Evolutionary conservation across 441 rosid species (phyloP), one percentile per base, ranked within the genome.

Genomic region (Euphorbia schlechtendalii): DNA sequence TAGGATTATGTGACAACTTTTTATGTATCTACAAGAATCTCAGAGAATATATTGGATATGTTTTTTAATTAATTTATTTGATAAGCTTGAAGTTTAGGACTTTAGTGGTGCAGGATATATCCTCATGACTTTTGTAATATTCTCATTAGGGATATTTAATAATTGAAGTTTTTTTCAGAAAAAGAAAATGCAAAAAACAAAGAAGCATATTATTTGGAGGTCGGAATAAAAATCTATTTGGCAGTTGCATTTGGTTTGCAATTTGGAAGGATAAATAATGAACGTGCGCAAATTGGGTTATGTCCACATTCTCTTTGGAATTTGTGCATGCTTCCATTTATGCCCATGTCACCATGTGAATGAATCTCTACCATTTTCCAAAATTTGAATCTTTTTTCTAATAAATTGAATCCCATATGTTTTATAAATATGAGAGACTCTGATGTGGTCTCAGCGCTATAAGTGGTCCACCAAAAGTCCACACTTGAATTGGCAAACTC

Each of bases 21-120:
- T 70, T 24, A 24, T 66, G 43, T 59, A 79, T 84, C 79, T 77
- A 61, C 63, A 63, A 68, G 78, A 71, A 73, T 73, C 79, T 70
- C 45, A 71, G 68, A 77, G 74, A 66, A 75, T 73, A 75, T 71
- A 62, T 66, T 28, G 69, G 66, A 66, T 66, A 58, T 66, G 61
- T 66, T 71, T 63, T 24, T 60, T 28, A 67, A 54, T 58, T 66
- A 59, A 59, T 67, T 64, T 3, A 36, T 66, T 69, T 65, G 41
- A 56, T 57, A 67, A 61, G 67, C 14, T 61, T 24, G 20, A 59
- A 59, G 59, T 32, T 51, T 53, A 48, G 45, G 59, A 56, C 51
- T 30, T 45, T 48, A n/a, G 41, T 53, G 43, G n/a, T 58, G 8
- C 38, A 1, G 27, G n/a, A 4, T 32, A 8, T 53, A 34, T 61